Evolutionary conservation across 805 yeast species (phyloP), one percentile per base, ranked within the genome.

Genomic region (Saccharomycopsis vini): DNA sequence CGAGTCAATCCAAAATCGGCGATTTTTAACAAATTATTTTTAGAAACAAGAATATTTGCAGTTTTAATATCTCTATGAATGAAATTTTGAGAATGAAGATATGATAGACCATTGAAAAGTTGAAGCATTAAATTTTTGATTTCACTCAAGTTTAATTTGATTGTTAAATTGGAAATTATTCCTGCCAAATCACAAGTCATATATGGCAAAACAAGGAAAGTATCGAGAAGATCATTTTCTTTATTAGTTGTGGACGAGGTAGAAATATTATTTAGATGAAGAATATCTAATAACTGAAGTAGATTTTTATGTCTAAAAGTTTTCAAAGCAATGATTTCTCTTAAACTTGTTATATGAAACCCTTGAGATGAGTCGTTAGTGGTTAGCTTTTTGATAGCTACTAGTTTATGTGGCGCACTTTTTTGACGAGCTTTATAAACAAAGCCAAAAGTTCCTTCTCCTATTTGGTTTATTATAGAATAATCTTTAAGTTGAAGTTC

Each of bases 1-100:
- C 97, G 69, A 1, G 97, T 97, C 30, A 92, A 67, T 1, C 99
- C 98, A 60, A 92, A 94, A 63, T 92, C 99, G 2, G 96, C 98
- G 38, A 92, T 76, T 56, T 90, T 90, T 31, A 94, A 68, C 6
- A 76, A 65, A 1, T 98, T 98, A 41, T 69, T 64, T 42, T 69
- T 73, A 55, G 83, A 89, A 6, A 92, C 71, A 31, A 92, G 70
- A 28, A 92, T 83, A 56, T 92, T 92, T n/a, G 98, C 95, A 0
- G 97, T 88, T 61, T 92, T 92, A 46, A 92, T 85, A 57, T 92
- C 99, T 45, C 99, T 72, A 60, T 92, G 99, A 60, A 81, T 56
- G 54, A 56, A 71, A 70, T 51, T 73, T 62, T 51, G 62, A 54
- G 62, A 56, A 57, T 92, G 99, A 24, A 92, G 75, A 56, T 80